A percentile compares a stretch with the other conserved stretches of the same genome.
Conservation (phyloP, 805 yeast species). For the Ogataea saltuana region DNA sequence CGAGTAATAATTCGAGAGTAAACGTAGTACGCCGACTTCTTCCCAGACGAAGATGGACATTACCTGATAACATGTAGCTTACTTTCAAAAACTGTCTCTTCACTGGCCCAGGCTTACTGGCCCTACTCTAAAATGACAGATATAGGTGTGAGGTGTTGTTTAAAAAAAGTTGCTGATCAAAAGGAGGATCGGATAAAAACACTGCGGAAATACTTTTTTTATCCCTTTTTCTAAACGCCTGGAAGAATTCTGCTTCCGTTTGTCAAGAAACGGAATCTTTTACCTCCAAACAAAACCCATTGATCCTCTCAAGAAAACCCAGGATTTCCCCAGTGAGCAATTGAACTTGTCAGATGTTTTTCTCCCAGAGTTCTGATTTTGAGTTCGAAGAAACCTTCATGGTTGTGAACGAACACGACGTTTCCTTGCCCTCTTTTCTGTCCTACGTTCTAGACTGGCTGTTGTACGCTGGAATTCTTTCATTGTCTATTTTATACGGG, state of each 20-base stretch:
- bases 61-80: too few species aligned
- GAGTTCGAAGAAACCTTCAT: constrained; percentile 31
- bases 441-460: constrained; percentile 38
- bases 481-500: constrained; percentile 36
- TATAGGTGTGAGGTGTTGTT: too few species aligned
- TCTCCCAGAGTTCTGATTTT: constrained; percentile 22
- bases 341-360: constrained; percentile 15
- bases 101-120: background rate
- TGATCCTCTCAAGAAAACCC: background rate
- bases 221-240: constrained; percentile 1
- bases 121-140: too few species aligned
- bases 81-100: background rate
- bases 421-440: constrained; percentile 32
- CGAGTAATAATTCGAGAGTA: background rate
- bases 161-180: too few species aligned
- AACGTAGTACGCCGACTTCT: background rate
- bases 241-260: too few species aligned
- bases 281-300: too few species aligned
- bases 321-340: background rate
- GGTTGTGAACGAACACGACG: constrained; percentile 24
- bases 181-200: background rate
- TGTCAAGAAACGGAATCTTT: too few species aligned
- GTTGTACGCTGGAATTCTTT: constrained; percentile 26
- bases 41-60: too few species aligned
- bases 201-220: background rate